Percentiles rank a stretch among this genome's conserved stretches.
Conservation (phyloP, 2,329 filamentous ascomycete species). For the Aureobasidium lini region DNA sequence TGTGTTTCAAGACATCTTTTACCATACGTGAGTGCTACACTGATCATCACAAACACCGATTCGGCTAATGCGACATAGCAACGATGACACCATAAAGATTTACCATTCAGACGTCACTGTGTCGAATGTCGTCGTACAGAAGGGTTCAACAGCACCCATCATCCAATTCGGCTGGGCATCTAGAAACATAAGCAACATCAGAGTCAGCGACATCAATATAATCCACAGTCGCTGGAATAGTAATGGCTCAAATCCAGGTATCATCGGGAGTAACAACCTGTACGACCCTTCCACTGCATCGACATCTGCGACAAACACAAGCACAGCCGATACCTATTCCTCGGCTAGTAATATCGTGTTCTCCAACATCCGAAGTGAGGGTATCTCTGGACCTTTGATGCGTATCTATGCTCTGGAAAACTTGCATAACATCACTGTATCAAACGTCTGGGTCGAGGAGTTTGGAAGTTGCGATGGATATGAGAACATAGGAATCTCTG, state of each 20-base stretch:
- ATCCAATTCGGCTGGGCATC: constrained; percentile 5
- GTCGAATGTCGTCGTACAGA: not conserved
- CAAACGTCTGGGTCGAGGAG: constrained; percentile 1
- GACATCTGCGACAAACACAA: not conserved
- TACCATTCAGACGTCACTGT: not conserved
- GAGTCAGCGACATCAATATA: not conserved
- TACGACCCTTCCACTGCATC: not conserved
- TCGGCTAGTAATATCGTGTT: not conserved
- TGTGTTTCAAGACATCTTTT: not conserved
- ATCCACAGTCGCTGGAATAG: constrained; percentile 10
- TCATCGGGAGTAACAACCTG: not conserved
- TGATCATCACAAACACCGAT: not conserved
- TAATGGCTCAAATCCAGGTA: constrained; percentile 1
- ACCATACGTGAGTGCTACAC: not conserved
- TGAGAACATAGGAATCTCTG: not conserved
- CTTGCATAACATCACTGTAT: not conserved
- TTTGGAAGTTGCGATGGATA: not conserved
- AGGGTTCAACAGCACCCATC: not conserved
- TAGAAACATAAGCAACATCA: not conserved
- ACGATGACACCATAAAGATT: constrained; percentile 1
- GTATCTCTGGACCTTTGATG: not conserved
- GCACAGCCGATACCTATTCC: not conserved
- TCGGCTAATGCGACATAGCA: not conserved
- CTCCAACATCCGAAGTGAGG: not conserved
- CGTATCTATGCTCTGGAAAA: constrained; percentile 3